These are phyloP conservation scores for Nitzschia sp. DNA, from an alignment of 108 stramenopile genomes.

Conservation along the genomic window DNA sequence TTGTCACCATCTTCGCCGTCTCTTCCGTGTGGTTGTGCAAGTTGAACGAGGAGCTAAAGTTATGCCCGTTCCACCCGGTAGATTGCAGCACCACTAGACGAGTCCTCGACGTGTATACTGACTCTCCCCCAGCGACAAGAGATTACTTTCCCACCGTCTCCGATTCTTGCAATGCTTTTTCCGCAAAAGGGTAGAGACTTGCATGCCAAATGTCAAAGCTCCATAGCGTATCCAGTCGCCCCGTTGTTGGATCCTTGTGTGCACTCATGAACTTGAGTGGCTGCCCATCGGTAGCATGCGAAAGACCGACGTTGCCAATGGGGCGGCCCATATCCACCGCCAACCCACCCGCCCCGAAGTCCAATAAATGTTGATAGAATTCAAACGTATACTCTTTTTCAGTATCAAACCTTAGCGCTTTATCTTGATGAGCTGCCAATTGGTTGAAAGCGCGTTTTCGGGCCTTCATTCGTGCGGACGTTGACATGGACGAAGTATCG, in stretches of 20 bases:
- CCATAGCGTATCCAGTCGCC: slow-evolving; percentile 36
- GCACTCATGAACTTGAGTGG: slow-evolving; percentile 53
- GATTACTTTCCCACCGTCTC: no score
- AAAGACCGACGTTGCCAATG: slow-evolving; percentile 52
- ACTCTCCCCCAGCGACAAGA: no score
- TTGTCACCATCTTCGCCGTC: no score
- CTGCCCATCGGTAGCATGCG: slow-evolving; percentile 55
- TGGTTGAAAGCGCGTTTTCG: slow-evolving; percentile 58
- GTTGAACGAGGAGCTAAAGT: no score
- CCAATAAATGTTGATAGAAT: slow-evolving; percentile 67
- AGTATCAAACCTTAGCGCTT: slow-evolving; percentile 13
- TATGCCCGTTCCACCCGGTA: no score
- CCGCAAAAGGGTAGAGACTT: slow-evolving; percentile 16
- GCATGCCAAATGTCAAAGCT: slow-evolving; percentile 68
- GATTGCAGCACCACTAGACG: no score
- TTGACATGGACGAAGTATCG: background rate
- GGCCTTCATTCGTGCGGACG: slow-evolving; percentile 18
- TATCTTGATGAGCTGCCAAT: slow-evolving; percentile 17
- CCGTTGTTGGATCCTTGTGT: slow-evolving; percentile 2
- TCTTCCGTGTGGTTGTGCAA: no score
- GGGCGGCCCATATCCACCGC: slow-evolving; percentile 55
- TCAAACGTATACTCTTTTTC: slow-evolving; percentile 70
- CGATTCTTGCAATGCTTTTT: no score
- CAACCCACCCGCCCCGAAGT: slow-evolving; percentile 21
- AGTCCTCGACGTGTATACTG: no score